Evolutionary conservation across 305 asterid species (phyloP), one percentile per base, ranked within the genome.

Genomic region (Plantago lanceolata): DNA sequence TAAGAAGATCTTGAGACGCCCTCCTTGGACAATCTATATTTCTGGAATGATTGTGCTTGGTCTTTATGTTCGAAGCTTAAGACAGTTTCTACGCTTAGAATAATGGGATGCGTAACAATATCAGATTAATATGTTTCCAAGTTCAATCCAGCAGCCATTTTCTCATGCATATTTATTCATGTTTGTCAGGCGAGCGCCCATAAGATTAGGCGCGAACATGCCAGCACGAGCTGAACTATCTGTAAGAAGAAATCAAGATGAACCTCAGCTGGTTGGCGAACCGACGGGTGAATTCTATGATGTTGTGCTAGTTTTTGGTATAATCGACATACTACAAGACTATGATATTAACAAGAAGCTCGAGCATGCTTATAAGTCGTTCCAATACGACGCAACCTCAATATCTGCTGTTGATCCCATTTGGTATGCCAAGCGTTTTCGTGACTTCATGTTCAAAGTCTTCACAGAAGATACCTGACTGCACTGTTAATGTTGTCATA

Each of bases 341-440:
- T 94, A 90, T 8, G 99, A 90, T 40, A 85, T 94, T 31, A 85
- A 87, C 87, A 94, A 94, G 89, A 90, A 86, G 83, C 85, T 94
- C 35, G 99, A 94, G 75, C 97, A 90, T 6, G 97, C 94, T 6
- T 94, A 94, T 83, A 94, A 94, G 68, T 94, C 99, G 19, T 76
- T 88, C 21, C 97, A 90, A 68, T 95, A 76, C 3, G 95, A 94
- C 67, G 71, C 99, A 1, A 52, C 87, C 63, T 90, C 96, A 3
- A 94, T 94, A 28, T 94, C 99, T 52, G 99, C 96, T 13, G 99
- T 94, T 2, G 99, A 94, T 44, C 99, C 99, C 58, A 80, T 80
- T 56, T 96, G 85, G 63, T 93, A 93, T 61, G 85, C 97, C 19
- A 87, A 71, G 71, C 89, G 98, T 49, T 93, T 89, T 51, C 88